A percentile compares a stretch with the other conserved stretches of the same genome.
These are phyloP conservation scores for Paecilomyces variotii DNA, from an alignment of 2,329 filamentous ascomycete species.

Conservation along the genomic window DNA sequence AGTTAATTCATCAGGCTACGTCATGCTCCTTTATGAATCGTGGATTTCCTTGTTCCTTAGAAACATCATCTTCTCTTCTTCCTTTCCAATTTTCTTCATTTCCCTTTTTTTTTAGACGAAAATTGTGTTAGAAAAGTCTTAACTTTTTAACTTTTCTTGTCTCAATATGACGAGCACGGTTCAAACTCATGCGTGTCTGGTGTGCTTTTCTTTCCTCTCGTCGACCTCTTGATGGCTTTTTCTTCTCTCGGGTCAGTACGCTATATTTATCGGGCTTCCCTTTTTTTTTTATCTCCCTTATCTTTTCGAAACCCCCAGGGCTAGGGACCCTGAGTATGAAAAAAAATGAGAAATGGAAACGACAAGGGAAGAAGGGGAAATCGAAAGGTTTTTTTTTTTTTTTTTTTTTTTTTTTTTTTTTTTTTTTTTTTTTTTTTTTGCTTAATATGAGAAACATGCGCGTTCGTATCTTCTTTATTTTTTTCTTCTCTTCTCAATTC, in stretches of 20 bases:
- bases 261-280: not conserved
- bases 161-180: conserved; percentile 1
- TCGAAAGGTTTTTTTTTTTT: not conserved
- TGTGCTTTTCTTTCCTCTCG: not conserved
- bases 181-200: not conserved
- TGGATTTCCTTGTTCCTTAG: conserved; percentile 1
- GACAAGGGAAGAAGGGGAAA: not conserved
- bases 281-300: not conserved
- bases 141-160: conserved; percentile 4
- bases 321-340: no score
- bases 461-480: no score
- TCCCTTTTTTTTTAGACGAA: conserved; percentile 16
- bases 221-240: not conserved
- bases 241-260: not conserved
- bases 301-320: not conserved
- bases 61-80: conserved; percentile 9
- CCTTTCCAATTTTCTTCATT: not conserved
- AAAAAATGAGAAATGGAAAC: not conserved
- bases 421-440: not conserved
- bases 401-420: not conserved
- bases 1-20: conserved; percentile 1
- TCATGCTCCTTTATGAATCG: not conserved
- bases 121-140: conserved; percentile 18
- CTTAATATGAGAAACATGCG: not conserved
- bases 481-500: not conserved